These are phyloP conservation scores for Plasmodium vivax DNA, from an alignment of 169 alveolate genomes.

Conservation along the genomic window DNA sequence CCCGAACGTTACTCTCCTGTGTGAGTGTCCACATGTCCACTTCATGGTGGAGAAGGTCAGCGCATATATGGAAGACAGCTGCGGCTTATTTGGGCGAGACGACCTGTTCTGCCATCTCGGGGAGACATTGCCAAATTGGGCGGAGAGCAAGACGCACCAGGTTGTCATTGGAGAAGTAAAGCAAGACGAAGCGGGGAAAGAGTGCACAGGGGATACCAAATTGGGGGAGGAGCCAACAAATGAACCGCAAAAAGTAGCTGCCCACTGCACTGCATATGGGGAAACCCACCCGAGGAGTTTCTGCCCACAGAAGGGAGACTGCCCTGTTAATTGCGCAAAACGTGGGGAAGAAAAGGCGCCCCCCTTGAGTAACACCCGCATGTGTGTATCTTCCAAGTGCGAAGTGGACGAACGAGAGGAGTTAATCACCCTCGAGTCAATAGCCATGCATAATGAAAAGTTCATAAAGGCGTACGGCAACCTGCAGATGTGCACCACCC, in stretches of 20 bases:
- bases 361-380: neutral
- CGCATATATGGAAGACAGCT: neutral
- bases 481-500: neutral
- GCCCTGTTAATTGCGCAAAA: neutral
- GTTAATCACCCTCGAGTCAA: neutral
- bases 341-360: neutral
- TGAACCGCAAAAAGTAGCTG: neutral
- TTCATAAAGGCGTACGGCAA: slow-evolving; percentile 1
- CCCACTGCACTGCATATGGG: neutral
- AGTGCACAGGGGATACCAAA: neutral
- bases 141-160: neutral
- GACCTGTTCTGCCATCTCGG: neutral
- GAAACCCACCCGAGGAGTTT: neutral
- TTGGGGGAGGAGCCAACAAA: neutral
- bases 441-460: neutral
- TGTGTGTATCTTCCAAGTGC: neutral
- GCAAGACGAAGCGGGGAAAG: neutral
- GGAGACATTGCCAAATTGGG: neutral
- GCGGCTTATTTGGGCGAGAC: neutral
- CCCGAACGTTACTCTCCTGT: neutral
- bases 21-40: neutral
- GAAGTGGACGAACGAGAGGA: neutral
- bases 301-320: neutral
- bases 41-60: neutral
- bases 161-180: neutral